A percentile compares a stretch with the other conserved stretches of the same genome.
phyloP scores from a whole-genome alignment of 371 early-diverging fungal species.

The Mortierella sp. region DNA sequence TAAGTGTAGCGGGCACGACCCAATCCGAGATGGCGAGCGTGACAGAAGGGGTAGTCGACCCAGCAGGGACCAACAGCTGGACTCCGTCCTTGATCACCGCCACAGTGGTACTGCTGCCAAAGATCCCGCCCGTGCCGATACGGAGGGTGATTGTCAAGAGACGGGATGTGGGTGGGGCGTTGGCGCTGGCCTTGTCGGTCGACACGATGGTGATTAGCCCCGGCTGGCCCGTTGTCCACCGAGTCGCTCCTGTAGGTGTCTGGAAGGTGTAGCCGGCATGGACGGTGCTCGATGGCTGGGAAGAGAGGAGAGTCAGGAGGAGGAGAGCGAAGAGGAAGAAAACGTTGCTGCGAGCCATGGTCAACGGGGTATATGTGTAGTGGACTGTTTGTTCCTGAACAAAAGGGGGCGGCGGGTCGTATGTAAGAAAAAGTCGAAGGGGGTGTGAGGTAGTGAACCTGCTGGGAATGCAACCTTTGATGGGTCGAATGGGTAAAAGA shows the following conservation, averaged over 20 bases:
- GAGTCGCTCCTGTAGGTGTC: constrained; percentile 34
- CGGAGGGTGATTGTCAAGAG: constrained; percentile 31
- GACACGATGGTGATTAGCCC: constrained; percentile 24
- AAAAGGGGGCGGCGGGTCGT: background rate
- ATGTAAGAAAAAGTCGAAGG: background rate
- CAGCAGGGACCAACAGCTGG: constrained; percentile 27
- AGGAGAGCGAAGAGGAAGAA: background rate
- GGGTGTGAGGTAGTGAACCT: background rate
- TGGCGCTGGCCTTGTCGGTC: constrained; percentile 19
- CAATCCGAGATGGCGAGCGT: constrained; percentile 27
- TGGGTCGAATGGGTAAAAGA: background rate
- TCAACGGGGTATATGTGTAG: background rate
- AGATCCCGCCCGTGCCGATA: background rate
- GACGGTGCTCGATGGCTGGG: background rate
- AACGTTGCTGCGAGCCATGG: background rate
- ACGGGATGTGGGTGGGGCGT: constrained; percentile 5
- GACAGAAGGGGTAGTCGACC: constrained; percentile 7
- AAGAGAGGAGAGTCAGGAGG: constrained; percentile 4
- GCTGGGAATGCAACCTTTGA: too few species aligned
- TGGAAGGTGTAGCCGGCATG: constrained; percentile 19
- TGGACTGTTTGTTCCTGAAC: background rate
- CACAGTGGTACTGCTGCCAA: background rate
- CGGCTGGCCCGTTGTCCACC: constrained; percentile 34
- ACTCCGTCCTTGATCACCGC: constrained; percentile 27
- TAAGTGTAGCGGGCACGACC: constrained; percentile 22